These are phyloP conservation scores for Plasmopara viticola DNA, from an alignment of 352 stramenopile species.

Conservation along the genomic window DNA sequence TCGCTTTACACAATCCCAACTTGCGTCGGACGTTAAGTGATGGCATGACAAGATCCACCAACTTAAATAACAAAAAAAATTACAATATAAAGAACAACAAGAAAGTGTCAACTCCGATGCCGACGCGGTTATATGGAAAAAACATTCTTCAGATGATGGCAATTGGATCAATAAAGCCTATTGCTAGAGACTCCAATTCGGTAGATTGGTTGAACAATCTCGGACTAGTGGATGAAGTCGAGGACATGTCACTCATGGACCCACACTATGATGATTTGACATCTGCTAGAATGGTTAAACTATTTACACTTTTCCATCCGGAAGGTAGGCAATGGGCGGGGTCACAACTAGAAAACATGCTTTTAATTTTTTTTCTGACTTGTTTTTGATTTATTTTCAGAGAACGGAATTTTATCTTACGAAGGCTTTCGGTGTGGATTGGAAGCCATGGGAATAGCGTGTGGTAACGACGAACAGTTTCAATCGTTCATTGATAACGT, in stretches of 20 bases:
- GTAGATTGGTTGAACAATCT: slow-evolving; percentile 60
- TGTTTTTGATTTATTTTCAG: slow-evolving; percentile 10
- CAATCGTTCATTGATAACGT: slow-evolving; percentile 67
- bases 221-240: slow-evolving; percentile 19
- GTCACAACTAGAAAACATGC: slow-evolving; percentile 18
- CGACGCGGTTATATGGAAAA: slow-evolving; percentile 43
- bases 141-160: slow-evolving; percentile 59
- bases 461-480: slow-evolving; percentile 60
- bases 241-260: slow-evolving; percentile 70
- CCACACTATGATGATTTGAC: slow-evolving; percentile 84
- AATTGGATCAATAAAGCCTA: slow-evolving; percentile 24
- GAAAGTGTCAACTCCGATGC: slow-evolving; percentile 15
- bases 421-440: slow-evolving; percentile 66
- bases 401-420: slow-evolving; percentile 65
- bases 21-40: slow-evolving; percentile 16
- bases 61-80: slow-evolving; percentile 1
- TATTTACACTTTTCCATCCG: slow-evolving; percentile 61
- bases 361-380: slow-evolving; percentile 9
- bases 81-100: not conserved
- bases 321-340: slow-evolving; percentile 24
- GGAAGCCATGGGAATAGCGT: slow-evolving; percentile 71
- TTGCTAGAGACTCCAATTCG: slow-evolving; percentile 39
- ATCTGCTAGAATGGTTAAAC: slow-evolving; percentile 50
- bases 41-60: slow-evolving; percentile 2
- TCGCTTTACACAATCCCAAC: not conserved